phyloP scores from a whole-genome alignment of 768 basidiomycete species.

The Baorangia bicolor region DNA sequence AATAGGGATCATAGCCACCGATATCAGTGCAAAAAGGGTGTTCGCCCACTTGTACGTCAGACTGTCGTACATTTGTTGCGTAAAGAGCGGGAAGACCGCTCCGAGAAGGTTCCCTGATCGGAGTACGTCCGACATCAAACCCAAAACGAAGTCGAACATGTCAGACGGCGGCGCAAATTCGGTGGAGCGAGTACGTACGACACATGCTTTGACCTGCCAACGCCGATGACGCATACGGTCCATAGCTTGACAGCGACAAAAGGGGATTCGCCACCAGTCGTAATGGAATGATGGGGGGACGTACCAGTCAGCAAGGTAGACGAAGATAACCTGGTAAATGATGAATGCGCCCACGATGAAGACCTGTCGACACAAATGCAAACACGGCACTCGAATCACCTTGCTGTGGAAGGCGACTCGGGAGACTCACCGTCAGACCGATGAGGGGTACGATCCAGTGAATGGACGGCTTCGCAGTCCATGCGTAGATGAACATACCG shows the following conservation, averaged over 20 bases:
- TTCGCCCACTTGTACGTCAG: constrained; percentile 63
- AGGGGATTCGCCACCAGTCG: neutral
- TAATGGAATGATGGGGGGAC: constrained; percentile 8
- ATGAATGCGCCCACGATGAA: constrained; percentile 51
- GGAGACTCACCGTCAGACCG: constrained; percentile 26
- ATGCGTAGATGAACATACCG: constrained; percentile 74
- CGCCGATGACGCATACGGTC: constrained; percentile 65
- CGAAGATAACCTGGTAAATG: constrained; percentile 58
- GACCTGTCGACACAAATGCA: constrained; percentile 33
- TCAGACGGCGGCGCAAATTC: constrained; percentile 1
- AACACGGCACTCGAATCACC: neutral
- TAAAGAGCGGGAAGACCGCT: constrained; percentile 62
- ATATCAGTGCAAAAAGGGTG: constrained; percentile 54
- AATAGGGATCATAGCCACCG: constrained; percentile 55
- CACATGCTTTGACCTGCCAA: constrained; percentile 65
- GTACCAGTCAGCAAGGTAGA: constrained; percentile 65
- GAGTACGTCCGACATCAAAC: neutral
- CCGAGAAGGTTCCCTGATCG: constrained; percentile 48
- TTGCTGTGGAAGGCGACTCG: neutral
- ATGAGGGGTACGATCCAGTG: constrained; percentile 53
- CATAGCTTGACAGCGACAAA: constrained; percentile 37
- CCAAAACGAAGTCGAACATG: constrained; percentile 17
- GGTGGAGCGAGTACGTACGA: constrained; percentile 36
- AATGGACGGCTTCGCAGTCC: constrained; percentile 54
- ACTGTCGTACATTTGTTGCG: constrained; percentile 52